Evolutionary conservation across 805 yeast genomes (phyloP).

Genomic region (Metschnikowia cerradonensis): DNA sequence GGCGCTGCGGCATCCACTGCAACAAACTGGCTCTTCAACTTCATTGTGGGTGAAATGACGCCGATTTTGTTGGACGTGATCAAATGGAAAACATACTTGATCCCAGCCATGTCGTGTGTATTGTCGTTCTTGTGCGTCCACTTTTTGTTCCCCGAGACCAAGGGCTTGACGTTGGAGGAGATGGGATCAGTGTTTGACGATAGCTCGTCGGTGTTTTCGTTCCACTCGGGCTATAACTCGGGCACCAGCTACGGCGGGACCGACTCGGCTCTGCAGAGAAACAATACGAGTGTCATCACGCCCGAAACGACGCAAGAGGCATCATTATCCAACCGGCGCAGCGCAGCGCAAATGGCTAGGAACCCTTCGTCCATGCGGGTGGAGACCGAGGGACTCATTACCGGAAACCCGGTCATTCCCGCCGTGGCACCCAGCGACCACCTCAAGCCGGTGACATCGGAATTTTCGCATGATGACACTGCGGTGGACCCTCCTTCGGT

Average conservation of each 20-base stretch:
- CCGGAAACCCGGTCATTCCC: slow-evolving; percentile 25
- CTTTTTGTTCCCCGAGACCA: slow-evolving; percentile 81
- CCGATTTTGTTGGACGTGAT: slow-evolving; percentile 77
- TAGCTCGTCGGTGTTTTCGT: slow-evolving; percentile 38
- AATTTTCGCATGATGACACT: slow-evolving; percentile 15
- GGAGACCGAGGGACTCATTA: slow-evolving; percentile 30
- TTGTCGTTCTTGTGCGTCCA: slow-evolving; percentile 70
- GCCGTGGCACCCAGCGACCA: slow-evolving; percentile 8
- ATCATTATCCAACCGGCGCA: slow-evolving; percentile 7
- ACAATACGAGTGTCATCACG: slow-evolving; percentile 3
- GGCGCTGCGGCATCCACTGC: slow-evolving; percentile 92
- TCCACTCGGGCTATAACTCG: slow-evolving; percentile 30
- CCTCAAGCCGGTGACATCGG: slow-evolving; percentile 16
- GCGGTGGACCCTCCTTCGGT: slow-evolving; percentile 17
- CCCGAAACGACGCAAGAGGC: slow-evolving; percentile 6
- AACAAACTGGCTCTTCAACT: slow-evolving; percentile 89
- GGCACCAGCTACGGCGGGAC: slow-evolving; percentile 13
- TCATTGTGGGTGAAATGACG: slow-evolving; percentile 87
- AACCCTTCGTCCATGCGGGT: slow-evolving; percentile 30
- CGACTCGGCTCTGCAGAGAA: slow-evolving; percentile 10
- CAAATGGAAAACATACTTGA: slow-evolving; percentile 74
- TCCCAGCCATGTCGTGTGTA: slow-evolving; percentile 76
- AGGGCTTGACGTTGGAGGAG: slow-evolving; percentile 82
- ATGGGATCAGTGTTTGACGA: slow-evolving; percentile 89
- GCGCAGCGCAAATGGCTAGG: slow-evolving; percentile 44